A percentile compares a stretch with the other conserved stretches of the same genome.
These are phyloP conservation scores for Geotrichum armillariae DNA, from an alignment of 1,139 yeast genomes.

Conservation along the genomic window DNA sequence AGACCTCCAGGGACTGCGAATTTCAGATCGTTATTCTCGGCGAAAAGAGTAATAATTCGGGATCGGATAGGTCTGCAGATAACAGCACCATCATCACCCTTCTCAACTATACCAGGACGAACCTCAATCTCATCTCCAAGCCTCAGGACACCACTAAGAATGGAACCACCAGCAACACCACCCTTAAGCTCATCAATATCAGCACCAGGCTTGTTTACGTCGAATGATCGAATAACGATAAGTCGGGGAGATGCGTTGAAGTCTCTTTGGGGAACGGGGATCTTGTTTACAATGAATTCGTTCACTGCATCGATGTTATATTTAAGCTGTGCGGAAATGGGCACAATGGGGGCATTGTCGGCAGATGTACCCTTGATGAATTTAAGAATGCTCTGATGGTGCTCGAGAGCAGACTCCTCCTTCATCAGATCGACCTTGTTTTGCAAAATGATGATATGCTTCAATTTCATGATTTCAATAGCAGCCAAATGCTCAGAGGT, in stretches of 20 bases:
- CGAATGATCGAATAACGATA: constrained; percentile 97
- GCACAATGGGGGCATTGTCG: constrained; percentile 98
- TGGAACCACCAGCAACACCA: constrained; percentile 99
- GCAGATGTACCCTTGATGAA: constrained; percentile 98
- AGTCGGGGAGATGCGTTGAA: constrained; percentile 90
- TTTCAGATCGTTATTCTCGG: constrained; percentile 96
- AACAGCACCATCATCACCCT: constrained; percentile 77
- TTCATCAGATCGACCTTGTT: constrained; percentile 98
- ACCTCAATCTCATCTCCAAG: constrained; percentile 98
- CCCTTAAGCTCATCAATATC: constrained; percentile 97
- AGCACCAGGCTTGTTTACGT: constrained; percentile 98
- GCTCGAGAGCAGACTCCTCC: constrained; percentile 94
- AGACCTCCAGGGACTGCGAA: constrained; percentile 99
- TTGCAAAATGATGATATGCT: constrained; percentile 94
- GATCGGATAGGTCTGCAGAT: constrained; percentile 96
- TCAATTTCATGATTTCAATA: constrained; percentile 97
- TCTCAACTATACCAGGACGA: constrained; percentile 97
- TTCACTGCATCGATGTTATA: constrained; percentile 98
- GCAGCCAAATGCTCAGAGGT: constrained; percentile 99
- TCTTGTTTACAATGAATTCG: constrained; percentile 90
- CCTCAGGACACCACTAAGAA: constrained; percentile 93
- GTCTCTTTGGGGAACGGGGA: constrained; percentile 96
- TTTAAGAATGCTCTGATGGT: constrained; percentile 85
- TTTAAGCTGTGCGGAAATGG: constrained; percentile 97
- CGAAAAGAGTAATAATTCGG: constrained; percentile 88